Base-by-base conservation (phyloP, 192 early-diverging fungal genomes). In the Coemansia sp. region DNA sequence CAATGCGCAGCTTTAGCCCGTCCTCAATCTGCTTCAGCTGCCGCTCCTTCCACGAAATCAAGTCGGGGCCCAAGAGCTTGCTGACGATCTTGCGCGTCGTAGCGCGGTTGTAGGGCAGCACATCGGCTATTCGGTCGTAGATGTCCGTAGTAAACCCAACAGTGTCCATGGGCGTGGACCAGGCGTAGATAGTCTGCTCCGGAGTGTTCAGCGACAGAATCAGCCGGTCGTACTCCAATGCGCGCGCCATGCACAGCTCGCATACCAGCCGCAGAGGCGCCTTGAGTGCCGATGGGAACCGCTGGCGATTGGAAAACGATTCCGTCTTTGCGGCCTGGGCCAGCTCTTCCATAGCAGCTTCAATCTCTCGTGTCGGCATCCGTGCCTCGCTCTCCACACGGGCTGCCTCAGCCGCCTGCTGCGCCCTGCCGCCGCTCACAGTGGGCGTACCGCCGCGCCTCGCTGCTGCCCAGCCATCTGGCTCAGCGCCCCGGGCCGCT, bases 31-130 rank as follows among this genome's bases (percentile, higher is more conserved):
- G 75, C 56, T 83, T 75, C 61, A 83, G 47, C 64, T 78, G 75
- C 35, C 65, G 68, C 67, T 83, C 76, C 69, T 78, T 77, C 81
- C 81, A 83, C n/a, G 65, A 72, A 60, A 83, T 14, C 66, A 78
- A 33, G 26, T 83, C 81, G 26, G 45, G 20, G 2, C 81, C 58
- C 37, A 83, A 26, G 4, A 83, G 69, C 61, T 83, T 83, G 53
- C 72, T 67, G 59, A 83, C 81, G 42, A 83, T 83, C 57, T 75
- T 77, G 65, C 76, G 81, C 67, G 78, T 64, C 0, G 81, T 83
- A 5, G 76, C 72, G 10, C 73, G 64, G 66, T 83, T 83, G 56
- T 83, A 83, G 23, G 81, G 81, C 61, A 83, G 39, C 2, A 70
- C 72, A 13, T 39, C 64, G 13, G 81, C 41, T 16, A 83, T 38